Evolutionary conservation across 495 filamentous ascomycete species (phyloP).

Genomic region (Aspergillus steynii): DNA sequence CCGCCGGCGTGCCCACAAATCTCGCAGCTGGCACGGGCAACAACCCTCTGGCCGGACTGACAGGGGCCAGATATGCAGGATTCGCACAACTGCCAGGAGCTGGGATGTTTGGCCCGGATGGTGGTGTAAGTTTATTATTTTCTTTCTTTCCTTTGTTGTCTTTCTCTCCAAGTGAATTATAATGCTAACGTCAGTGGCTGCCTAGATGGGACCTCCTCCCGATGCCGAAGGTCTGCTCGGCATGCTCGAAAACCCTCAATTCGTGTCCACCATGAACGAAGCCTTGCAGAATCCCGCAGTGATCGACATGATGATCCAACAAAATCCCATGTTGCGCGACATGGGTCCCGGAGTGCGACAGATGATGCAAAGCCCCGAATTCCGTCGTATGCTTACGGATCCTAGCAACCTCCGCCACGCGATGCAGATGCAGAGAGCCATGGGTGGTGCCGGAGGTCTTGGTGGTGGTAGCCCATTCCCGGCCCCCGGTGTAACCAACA

Average conservation of each 20-base stretch:
- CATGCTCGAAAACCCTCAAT: slow-evolving; percentile 84
- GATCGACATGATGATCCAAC: slow-evolving; percentile 87
- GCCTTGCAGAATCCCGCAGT: slow-evolving; percentile 90
- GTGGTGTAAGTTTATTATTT: slow-evolving; percentile 70
- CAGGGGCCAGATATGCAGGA: slow-evolving; percentile 92
- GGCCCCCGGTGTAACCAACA: slow-evolving; percentile 86
- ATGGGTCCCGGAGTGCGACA: slow-evolving; percentile 79
- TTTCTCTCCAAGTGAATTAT: too few relatives aligned
- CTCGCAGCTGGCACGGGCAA: slow-evolving; percentile 90
- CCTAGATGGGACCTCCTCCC: slow-evolving; percentile 87
- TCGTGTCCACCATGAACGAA: slow-evolving; percentile 84
- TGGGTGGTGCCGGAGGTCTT: slow-evolving; percentile 58
- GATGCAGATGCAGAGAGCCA: slow-evolving; percentile 71
- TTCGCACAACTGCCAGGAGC: slow-evolving; percentile 84
- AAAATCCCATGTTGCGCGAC: slow-evolving; percentile 83
- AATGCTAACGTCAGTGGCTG: slow-evolving; percentile 21
- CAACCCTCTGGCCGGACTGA: slow-evolving; percentile 87
- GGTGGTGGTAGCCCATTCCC: slow-evolving; percentile 66
- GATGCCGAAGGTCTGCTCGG: slow-evolving; percentile 74
- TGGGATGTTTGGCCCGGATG: slow-evolving; percentile 93
- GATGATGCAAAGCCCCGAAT: slow-evolving; percentile 80
- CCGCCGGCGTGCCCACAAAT: slow-evolving; percentile 74
- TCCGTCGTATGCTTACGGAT: slow-evolving; percentile 94
- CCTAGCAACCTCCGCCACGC: slow-evolving; percentile 79
- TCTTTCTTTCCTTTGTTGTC: too few relatives aligned